Percentiles rank a stretch among this genome's conserved stretches.
Evolutionary conservation across 75 land plant genomes (phyloP).

Genomic region (Selaginella tamariscina): DNA sequence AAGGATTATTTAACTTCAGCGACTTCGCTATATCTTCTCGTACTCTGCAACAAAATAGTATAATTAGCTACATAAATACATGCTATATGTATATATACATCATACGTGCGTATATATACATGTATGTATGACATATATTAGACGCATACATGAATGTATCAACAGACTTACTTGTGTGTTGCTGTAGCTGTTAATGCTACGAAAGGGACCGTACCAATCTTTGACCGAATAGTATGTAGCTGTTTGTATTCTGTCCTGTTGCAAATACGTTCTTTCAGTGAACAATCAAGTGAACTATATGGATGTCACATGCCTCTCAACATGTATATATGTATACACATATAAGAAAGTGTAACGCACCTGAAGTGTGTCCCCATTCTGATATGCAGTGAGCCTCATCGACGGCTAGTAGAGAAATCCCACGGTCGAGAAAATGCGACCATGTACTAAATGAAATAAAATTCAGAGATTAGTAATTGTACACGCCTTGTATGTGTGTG

Average conservation of each 20-base stretch:
- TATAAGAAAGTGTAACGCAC: constrained; percentile 21
- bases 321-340: neutral
- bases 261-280: neutral
- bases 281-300: neutral
- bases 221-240: constrained; percentile 29
- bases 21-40: constrained; percentile 50
- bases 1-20: constrained; percentile 41
- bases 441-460: constrained; percentile 43
- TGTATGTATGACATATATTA: no score
- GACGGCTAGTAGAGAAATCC: constrained; percentile 59
- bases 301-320: neutral
- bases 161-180: constrained; percentile 48
- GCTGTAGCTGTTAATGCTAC: constrained; percentile 82
- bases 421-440: constrained; percentile 39
- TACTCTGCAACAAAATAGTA: constrained; percentile 35
- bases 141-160: neutral
- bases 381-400: constrained; percentile 92
- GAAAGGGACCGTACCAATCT: constrained; percentile 51
- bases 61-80: neutral
- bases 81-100: neutral
- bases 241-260: constrained; percentile 61
- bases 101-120: neutral
- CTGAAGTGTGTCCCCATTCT: constrained; percentile 91
- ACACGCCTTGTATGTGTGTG: no score
- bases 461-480: neutral